Evolutionary conservation across 768 basidiomycete genomes (phyloP).

Genomic region (Lentinula sp.): DNA sequence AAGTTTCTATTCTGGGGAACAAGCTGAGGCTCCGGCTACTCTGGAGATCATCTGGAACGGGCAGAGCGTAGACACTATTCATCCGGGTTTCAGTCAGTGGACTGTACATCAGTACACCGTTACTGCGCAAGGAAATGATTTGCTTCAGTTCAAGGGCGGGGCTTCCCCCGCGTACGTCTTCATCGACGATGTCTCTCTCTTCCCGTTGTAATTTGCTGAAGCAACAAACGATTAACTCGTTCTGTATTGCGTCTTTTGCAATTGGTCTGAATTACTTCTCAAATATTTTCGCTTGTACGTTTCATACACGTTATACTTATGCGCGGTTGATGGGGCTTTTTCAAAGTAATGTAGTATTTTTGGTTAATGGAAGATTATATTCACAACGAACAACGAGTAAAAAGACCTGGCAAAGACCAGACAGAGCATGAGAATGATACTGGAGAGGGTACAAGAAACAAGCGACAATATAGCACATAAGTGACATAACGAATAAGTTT

Average conservation of each 20-base stretch:
- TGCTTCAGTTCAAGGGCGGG: slow-evolving; percentile 35
- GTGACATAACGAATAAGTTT: not conserved
- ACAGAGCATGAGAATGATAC: not conserved
- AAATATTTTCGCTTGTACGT: not conserved
- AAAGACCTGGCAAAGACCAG: not conserved
- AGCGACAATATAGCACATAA: not conserved
- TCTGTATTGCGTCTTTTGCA: no score
- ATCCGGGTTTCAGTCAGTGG: slow-evolving; percentile 31
- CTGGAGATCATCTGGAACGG: slow-evolving; percentile 41
- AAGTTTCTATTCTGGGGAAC: slow-evolving; percentile 28
- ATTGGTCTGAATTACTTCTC: not conserved
- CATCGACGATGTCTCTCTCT: slow-evolving; percentile 35
- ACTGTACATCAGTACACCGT: slow-evolving; percentile 29
- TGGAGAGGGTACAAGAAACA: not conserved
- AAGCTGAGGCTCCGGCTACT: slow-evolving; percentile 25
- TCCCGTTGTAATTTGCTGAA: not conserved
- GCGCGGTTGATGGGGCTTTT: no score
- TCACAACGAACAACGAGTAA: not conserved
- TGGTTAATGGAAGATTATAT: not conserved
- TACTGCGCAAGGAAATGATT: slow-evolving; percentile 29
- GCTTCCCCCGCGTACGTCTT: slow-evolving; percentile 43
- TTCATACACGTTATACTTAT: not conserved
- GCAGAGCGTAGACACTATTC: slow-evolving; percentile 22
- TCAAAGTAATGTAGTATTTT: not conserved
- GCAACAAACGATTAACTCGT: no score